Percentiles rank a stretch among this genome's conserved stretches.
phyloP scores from a whole-genome alignment of 352 stramenopile species.

The Pythium monospermum region DNA sequence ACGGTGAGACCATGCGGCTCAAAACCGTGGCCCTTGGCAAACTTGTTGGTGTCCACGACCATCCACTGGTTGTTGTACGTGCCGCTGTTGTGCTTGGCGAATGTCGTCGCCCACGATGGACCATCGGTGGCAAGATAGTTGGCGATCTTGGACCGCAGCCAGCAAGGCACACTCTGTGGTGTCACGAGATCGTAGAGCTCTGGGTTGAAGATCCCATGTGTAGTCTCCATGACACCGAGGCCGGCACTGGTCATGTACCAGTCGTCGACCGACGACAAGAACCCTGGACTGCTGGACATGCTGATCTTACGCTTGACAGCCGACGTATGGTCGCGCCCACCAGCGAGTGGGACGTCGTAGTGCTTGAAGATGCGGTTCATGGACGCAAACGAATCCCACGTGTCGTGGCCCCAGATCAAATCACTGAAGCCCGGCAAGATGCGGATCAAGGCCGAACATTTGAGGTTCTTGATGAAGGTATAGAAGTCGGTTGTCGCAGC shows the following conservation, averaged over 20 bases:
- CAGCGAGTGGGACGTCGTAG: slow-evolving; percentile 56
- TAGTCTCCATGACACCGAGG: slow-evolving; percentile 62
- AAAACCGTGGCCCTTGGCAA: slow-evolving; percentile 38
- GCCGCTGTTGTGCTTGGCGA: slow-evolving; percentile 58
- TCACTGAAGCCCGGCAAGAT: slow-evolving; percentile 51
- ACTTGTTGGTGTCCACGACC: slow-evolving; percentile 63
- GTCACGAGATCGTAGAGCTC: slow-evolving; percentile 45
- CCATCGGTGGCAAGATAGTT: slow-evolving; percentile 44
- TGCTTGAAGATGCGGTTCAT: slow-evolving; percentile 84
- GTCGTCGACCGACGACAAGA: slow-evolving; percentile 73
- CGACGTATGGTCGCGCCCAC: slow-evolving; percentile 1
- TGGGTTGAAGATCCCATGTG: slow-evolving; percentile 56
- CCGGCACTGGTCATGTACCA: slow-evolving; percentile 69
- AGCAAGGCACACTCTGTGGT: slow-evolving; percentile 52
- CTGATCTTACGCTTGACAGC: slow-evolving; percentile 35
- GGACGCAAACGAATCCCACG: slow-evolving; percentile 63
- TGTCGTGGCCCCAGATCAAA: slow-evolving; percentile 62
- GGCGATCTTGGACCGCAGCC: slow-evolving; percentile 52
- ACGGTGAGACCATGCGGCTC: slow-evolving; percentile 41
- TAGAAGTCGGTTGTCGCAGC: slow-evolving; percentile 27
- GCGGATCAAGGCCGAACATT: slow-evolving; percentile 73
- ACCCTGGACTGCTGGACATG: slow-evolving; percentile 75
- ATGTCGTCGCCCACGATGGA: slow-evolving; percentile 36
- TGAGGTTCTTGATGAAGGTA: slow-evolving; percentile 46
- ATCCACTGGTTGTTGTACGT: slow-evolving; percentile 88